Conservation (phyloP, 164 flowering plant species). For the Stephania yunnanensis region DNA sequence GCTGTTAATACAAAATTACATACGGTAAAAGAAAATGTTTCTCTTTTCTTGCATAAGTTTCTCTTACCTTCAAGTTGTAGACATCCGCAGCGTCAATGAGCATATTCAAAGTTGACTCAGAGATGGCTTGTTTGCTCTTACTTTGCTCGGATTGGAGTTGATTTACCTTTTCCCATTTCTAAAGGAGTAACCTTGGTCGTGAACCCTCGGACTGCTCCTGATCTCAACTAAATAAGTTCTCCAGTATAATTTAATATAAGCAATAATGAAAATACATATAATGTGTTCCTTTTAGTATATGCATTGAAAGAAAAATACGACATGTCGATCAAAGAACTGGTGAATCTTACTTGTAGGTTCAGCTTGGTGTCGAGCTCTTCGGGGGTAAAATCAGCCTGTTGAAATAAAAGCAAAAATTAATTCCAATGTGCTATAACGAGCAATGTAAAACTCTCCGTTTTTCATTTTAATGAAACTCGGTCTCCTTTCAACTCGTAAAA, state of each 20-base stretch:
- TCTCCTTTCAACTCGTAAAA: background rate
- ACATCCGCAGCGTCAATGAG: conserved; percentile 66
- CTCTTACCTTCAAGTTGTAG: conserved; percentile 55
- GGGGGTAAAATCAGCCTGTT: conserved; percentile 71
- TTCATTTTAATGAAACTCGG: no score
- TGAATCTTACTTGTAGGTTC: conserved; percentile 37
- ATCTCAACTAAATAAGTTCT: conserved; percentile 6
- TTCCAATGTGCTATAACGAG: background rate
- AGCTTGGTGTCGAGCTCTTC: conserved; percentile 47
- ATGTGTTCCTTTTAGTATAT: background rate
- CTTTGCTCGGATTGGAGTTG: conserved; percentile 27
- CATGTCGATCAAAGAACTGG: background rate
- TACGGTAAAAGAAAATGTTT: background rate
- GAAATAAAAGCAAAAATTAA: background rate
- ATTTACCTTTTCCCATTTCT: conserved; percentile 37
- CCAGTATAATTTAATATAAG: background rate
- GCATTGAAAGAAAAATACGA: background rate
- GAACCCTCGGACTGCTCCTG: conserved; percentile 38
- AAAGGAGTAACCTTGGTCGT: conserved; percentile 19
- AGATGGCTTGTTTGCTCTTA: conserved; percentile 46
- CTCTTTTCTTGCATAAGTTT: background rate
- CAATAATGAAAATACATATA: background rate
- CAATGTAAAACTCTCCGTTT: no score
- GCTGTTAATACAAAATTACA: background rate
- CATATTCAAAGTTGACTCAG: conserved; percentile 52